Percentiles rank a stretch among this genome's conserved stretches.
Evolutionary conservation across 768 basidiomycete genomes (phyloP).

Genomic region (Suillus bovinus): DNA sequence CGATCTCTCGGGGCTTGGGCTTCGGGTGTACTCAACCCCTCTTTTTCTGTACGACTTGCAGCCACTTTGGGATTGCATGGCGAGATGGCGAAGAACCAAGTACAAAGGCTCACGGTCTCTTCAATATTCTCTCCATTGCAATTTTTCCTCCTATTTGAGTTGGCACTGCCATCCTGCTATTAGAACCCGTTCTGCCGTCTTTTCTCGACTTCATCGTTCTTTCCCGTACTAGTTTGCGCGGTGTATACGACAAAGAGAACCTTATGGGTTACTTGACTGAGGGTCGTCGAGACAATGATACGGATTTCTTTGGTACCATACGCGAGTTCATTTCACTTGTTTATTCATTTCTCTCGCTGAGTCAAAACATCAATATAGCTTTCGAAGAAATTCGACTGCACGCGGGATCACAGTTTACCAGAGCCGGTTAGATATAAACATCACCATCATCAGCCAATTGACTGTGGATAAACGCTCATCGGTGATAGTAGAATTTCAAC

Average conservation of each 20-base stretch:
- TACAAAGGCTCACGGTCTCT: background rate
- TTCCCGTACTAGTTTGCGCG: constrained; percentile 9
- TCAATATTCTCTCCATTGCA: background rate
- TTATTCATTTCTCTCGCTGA: no score
- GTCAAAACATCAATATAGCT: no score
- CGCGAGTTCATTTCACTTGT: no score
- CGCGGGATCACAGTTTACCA: no score
- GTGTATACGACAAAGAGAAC: constrained; percentile 13
- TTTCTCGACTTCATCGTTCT: constrained; percentile 23
- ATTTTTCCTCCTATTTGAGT: background rate
- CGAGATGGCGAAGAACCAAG: background rate
- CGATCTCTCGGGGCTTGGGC: background rate
- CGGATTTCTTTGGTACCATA: no score
- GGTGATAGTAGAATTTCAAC: no score
- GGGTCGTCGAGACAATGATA: no score
- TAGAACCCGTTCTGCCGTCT: background rate
- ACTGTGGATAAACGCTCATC: no score
- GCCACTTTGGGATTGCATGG: background rate
- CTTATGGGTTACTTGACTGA: constrained; percentile 6
- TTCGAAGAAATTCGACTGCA: no score
- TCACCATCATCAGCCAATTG: no score
- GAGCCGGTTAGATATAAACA: no score
- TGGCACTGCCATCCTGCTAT: background rate
- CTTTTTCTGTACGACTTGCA: background rate
- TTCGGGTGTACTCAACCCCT: background rate